Evolutionary conservation across 2,329 filamentous ascomycete genomes (phyloP).

Genomic region (Stagonosporopsis cucurbitacearum): DNA sequence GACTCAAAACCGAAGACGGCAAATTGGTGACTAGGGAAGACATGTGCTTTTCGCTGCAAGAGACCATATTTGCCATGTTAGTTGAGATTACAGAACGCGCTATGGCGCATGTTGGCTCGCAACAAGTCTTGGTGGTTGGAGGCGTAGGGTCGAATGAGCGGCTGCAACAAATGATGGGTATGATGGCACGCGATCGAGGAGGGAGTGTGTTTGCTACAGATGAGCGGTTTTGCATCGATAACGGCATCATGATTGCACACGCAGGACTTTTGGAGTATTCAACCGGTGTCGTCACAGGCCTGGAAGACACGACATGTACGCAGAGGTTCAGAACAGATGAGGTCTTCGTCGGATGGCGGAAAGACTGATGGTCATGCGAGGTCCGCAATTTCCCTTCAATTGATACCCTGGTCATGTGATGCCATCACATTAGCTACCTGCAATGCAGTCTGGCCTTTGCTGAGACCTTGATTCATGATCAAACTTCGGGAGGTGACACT

Average conservation of each 20-base stretch:
- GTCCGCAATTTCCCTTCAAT: slow-evolving; percentile 6
- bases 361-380: slow-evolving; percentile 44
- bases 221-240: slow-evolving; percentile 98
- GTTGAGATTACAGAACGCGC: slow-evolving; percentile 98
- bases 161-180: slow-evolving; percentile 97
- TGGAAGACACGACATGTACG: slow-evolving; percentile 78
- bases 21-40: slow-evolving; percentile 77
- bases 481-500: not conserved
- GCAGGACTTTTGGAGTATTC: slow-evolving; percentile 85
- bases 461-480: not conserved
- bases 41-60: slow-evolving; percentile 92
- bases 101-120: slow-evolving; percentile 95
- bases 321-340: slow-evolving; percentile 60
- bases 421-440: not conserved
- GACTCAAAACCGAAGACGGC: slow-evolving; percentile 54
- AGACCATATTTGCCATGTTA: slow-evolving; percentile 95
- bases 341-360: slow-evolving; percentile 58
- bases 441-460: not conserved
- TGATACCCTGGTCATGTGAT: slow-evolving; percentile 16
- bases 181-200: slow-evolving; percentile 87
- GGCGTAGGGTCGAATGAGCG: slow-evolving; percentile 95
- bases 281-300: slow-evolving; percentile 76
- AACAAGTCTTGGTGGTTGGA: slow-evolving; percentile 91
- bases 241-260: slow-evolving; percentile 99
- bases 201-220: slow-evolving; percentile 94